A percentile compares a stretch with the other conserved stretches of the same genome.
Evolutionary conservation across 495 filamentous ascomycete genomes (phyloP).

Genomic region (Aspergillus avenaceus): DNA sequence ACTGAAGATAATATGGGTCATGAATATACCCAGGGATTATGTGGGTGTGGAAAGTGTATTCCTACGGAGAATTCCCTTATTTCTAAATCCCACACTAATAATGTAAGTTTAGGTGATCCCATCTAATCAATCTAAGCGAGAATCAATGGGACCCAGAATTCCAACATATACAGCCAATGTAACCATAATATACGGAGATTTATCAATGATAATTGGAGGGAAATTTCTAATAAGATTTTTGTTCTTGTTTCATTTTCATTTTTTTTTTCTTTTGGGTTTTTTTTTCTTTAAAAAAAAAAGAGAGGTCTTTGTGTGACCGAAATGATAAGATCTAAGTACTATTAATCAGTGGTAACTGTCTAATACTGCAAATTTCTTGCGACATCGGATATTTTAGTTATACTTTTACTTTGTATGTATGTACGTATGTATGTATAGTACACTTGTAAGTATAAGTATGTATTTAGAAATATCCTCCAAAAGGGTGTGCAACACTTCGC

Average conservation of each 20-base stretch:
- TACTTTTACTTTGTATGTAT: neutral
- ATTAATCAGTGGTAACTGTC: no score
- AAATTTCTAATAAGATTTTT: slow-evolving; percentile 4
- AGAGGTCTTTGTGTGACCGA: neutral
- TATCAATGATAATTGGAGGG: neutral
- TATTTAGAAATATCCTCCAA: neutral
- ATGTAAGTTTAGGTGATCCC: no score
- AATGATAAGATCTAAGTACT: neutral
- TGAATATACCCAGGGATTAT: no score
- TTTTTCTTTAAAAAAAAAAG: neutral
- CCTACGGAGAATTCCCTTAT: no score
- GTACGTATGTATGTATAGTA: slow-evolving; percentile 6
- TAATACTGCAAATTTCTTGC: slow-evolving; percentile 7
- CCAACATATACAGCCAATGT: neutral
- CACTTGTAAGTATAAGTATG: neutral
- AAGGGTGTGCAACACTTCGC: neutral
- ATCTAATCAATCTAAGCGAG: slow-evolving; percentile 2
- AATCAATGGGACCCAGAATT: neutral
- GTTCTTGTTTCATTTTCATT: neutral
- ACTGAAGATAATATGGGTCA: neutral
- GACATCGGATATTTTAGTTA: slow-evolving; percentile 19
- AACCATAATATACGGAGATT: neutral
- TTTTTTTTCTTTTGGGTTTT: neutral
- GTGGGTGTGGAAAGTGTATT: no score
- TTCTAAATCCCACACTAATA: no score